Evolutionary conservation across 2,329 filamentous ascomycete genomes (phyloP).

Genomic region (Fusarium ramigenum): DNA sequence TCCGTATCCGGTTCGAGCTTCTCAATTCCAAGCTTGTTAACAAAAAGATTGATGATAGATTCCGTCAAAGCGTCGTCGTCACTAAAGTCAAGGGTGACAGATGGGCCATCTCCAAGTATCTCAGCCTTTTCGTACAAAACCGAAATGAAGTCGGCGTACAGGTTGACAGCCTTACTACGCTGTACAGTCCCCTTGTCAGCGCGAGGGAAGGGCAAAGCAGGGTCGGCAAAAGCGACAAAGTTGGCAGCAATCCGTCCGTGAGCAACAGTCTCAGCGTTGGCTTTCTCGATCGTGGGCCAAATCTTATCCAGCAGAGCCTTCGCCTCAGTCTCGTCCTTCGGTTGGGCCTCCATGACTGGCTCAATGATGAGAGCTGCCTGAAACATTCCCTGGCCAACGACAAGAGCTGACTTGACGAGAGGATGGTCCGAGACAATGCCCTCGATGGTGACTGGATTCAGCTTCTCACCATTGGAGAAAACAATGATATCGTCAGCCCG

Average conservation of each 20-base stretch:
- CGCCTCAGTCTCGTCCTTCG: rapidly evolving
- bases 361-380: conserved; percentile 11
- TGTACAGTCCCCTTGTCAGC: background rate
- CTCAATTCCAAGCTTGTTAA: background rate
- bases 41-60: background rate
- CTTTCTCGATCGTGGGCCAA: background rate
- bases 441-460: conserved; percentile 1
- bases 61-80: rapidly evolving
- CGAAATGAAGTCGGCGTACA: background rate
- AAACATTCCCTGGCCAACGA: background rate
- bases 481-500: conserved; percentile 8
- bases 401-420: background rate
- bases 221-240: background rate
- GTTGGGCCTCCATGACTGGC: background rate
- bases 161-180: background rate
- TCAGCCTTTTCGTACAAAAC: background rate
- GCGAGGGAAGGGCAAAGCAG: background rate
- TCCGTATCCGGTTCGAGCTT: background rate
- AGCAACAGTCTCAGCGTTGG: background rate
- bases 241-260: background rate
- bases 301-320: background rate
- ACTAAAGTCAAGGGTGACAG: background rate
- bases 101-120: rapidly evolving
- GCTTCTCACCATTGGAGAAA: background rate
- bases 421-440: background rate